Evolutionary conservation across 2,329 filamentous ascomycete species (phyloP).

Genomic region (Nectriaceae sp.): DNA sequence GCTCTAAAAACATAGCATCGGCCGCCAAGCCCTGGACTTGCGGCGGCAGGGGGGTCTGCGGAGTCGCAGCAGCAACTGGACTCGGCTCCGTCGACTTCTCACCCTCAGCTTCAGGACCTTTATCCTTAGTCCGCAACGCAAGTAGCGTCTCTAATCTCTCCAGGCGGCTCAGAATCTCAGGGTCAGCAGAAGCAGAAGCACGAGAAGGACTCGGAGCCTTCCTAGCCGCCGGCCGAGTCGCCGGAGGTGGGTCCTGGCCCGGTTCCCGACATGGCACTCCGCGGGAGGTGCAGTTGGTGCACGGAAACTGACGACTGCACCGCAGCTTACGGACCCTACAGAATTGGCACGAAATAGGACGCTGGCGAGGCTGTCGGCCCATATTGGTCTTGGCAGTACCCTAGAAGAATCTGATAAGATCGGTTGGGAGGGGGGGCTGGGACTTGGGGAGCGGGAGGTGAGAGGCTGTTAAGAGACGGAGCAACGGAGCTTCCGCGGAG

Average conservation of each 20-base stretch:
- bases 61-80: not conserved
- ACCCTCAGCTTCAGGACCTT: slow-evolving; percentile 6
- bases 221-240: slow-evolving; percentile 12
- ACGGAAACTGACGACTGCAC: slow-evolving; percentile 39
- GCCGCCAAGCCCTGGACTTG: slow-evolving; percentile 35
- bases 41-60: slow-evolving; percentile 21
- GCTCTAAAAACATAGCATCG: slow-evolving; percentile 37
- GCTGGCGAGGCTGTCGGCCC: slow-evolving; percentile 36
- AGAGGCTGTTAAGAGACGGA: slow-evolving; percentile 15
- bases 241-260: slow-evolving; percentile 25
- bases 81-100: slow-evolving; percentile 1
- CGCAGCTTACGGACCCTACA: slow-evolving; percentile 38
- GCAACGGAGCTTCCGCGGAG: slow-evolving; percentile 17
- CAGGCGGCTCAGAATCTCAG: slow-evolving; percentile 23
- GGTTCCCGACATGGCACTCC: slow-evolving; percentile 33
- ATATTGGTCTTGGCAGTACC: slow-evolving; percentile 21
- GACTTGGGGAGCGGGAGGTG: slow-evolving; percentile 6
- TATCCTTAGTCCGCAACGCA: slow-evolving; percentile 17
- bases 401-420: not conserved
- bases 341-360: slow-evolving; percentile 37
- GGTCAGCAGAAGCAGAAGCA: slow-evolving; percentile 9
- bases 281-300: slow-evolving; percentile 38
- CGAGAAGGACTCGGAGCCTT: slow-evolving; percentile 1
- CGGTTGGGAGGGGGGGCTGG: not conserved
- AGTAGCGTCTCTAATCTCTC: slow-evolving; percentile 31